These are phyloP conservation scores for Pluteus cervinus DNA, from an alignment of 768 basidiomycete genomes.

Conservation along the genomic window DNA sequence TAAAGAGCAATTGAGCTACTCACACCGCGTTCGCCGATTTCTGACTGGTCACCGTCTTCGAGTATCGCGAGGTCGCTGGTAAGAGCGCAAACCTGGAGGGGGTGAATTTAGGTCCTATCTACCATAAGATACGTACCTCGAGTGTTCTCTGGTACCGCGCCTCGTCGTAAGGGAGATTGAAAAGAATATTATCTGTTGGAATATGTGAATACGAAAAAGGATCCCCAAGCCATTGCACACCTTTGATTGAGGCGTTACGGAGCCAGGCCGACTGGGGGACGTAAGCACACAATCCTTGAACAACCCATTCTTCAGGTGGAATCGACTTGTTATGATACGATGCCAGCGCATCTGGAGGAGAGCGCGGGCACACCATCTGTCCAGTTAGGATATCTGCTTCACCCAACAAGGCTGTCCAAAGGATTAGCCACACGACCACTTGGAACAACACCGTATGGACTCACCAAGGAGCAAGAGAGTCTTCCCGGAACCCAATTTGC, in stretches of 20 bases:
- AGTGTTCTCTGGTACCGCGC: slow-evolving; percentile 74
- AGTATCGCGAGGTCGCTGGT: slow-evolving; percentile 72
- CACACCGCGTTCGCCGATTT: slow-evolving; percentile 82
- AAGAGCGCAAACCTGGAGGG: slow-evolving; percentile 60
- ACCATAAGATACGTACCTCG: slow-evolving; percentile 51
- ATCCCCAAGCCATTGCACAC: slow-evolving; percentile 13
- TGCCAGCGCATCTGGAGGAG: slow-evolving; percentile 75
- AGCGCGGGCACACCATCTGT: slow-evolving; percentile 76
- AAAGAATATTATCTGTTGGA: slow-evolving; percentile 53
- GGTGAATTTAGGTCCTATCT: too few relatives aligned
- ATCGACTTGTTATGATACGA: slow-evolving; percentile 39
- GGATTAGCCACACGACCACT: slow-evolving; percentile 7
- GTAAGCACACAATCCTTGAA: slow-evolving; percentile 77
- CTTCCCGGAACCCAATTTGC: slow-evolving; percentile 87
- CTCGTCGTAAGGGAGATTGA: slow-evolving; percentile 62
- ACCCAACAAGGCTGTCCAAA: slow-evolving; percentile 62
- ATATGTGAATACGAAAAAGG: slow-evolving; percentile 5
- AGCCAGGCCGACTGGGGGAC: slow-evolving; percentile 74
- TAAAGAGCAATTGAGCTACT: too few relatives aligned
- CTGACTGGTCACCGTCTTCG: slow-evolving; percentile 83
- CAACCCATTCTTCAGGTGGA: slow-evolving; percentile 64
- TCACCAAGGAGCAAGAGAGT: slow-evolving; percentile 71
- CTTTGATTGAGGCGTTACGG: slow-evolving; percentile 62
- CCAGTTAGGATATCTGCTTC: slow-evolving; percentile 84
- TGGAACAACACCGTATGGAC: slow-evolving; percentile 5